These are phyloP conservation scores for Amaranthus palmeri DNA, from an alignment of 148 eudicot species.

Conservation along the genomic window DNA sequence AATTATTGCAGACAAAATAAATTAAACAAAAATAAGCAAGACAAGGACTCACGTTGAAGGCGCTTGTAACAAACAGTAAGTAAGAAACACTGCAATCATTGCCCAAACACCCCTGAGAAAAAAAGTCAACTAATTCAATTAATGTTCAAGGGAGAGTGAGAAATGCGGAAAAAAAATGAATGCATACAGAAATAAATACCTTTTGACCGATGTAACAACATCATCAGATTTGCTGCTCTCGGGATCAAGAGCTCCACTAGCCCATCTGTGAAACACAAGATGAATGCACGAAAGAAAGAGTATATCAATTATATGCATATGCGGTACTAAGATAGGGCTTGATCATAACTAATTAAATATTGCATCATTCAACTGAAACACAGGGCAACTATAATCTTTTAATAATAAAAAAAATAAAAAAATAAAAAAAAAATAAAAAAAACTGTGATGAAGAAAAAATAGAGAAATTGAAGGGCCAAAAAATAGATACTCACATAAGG, in stretches of 20 bases:
- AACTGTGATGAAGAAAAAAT: not conserved
- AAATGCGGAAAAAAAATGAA: not conserved
- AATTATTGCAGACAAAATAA: not conserved
- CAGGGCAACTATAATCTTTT: not conserved
- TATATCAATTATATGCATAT: constrained; percentile 5
- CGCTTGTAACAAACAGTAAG: constrained; percentile 93
- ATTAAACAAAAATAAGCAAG: not conserved
- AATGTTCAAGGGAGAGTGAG: not conserved
- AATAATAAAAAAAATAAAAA: not conserved
- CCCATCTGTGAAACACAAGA: constrained; percentile 52
- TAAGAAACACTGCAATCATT: constrained; percentile 90
- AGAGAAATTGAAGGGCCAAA: not conserved
- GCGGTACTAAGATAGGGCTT: not conserved
- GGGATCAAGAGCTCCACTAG: constrained; percentile 94
- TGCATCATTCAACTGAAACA: not conserved
- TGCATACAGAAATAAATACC: constrained; percentile 34
- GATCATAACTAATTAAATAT: no score
- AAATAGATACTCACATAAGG: constrained; percentile 65
- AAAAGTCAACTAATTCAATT: not conserved
- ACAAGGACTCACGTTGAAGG: constrained; percentile 82
- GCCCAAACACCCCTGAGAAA: constrained; percentile 90
- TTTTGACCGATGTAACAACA: constrained; percentile 72
- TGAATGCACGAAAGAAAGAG: constrained; percentile 3
- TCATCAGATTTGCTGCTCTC: constrained; percentile 61
- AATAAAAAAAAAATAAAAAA: no score